Evolutionary conservation across 2,329 filamentous ascomycete genomes (phyloP), one percentile per base, ranked within the genome.

Genomic region (Colletotrichum liaoningense): DNA sequence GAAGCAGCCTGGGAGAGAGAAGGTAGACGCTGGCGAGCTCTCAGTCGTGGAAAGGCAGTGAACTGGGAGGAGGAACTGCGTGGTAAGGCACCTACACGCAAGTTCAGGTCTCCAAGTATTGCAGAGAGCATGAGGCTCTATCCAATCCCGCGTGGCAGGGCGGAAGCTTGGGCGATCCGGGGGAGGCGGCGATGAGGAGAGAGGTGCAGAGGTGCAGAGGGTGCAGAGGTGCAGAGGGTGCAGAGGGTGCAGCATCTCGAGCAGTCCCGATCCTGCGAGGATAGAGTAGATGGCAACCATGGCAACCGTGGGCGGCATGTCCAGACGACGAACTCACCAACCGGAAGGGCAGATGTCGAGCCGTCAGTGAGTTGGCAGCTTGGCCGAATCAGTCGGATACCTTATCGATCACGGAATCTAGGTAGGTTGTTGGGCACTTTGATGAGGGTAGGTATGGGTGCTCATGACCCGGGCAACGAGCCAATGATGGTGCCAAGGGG

Each of bases 361-460:
- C 71, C 67, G 71, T 60, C 71, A 67, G 65, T 73, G 71, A 71
- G 71, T 70, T 73, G 71, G 63, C 71, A 73, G 60, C 30, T 49
- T 72, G 59, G 66, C 59, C 46, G 30, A 54, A 63, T 5, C 24
- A 24, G 24, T 12, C 35, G 35, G 54, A 38, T 59, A 67, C 52
- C 63, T 65, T 33, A 65, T 57, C 63, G 49, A 57, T 24, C 35
- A 30, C 63, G 42, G 49, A 56, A 35, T 54, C 26, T 38, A 35
- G 33, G 33, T 38, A 33, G 33, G 33, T 35, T 60, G 66, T 72
- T 54, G 54, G 65, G 65, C 58, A 46, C 49, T 59, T 24, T 42
- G 33, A 58, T 42, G 33, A 58, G 57, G 33, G 38, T 63, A 63
- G 33, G 38, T 63, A 63, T 55, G 38, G 42, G 66, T 63, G 46